Evolutionary conservation across 2,329 filamentous ascomycete species (phyloP), one percentile per base, ranked within the genome.

Genomic region (Fusarium lateritium): DNA sequence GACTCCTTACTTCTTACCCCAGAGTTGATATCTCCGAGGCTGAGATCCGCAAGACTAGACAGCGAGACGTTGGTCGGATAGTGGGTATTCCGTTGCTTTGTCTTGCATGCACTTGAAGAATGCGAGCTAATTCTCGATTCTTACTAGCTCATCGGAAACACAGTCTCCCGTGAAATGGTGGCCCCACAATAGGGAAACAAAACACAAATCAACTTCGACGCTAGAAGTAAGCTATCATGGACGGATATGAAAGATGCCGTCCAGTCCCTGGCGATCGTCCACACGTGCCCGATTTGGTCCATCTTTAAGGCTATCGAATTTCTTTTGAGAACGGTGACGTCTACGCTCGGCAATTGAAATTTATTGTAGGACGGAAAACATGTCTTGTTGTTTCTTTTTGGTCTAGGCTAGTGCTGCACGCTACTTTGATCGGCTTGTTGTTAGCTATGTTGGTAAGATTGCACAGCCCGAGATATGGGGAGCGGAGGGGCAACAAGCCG

Each of bases 231-330:
- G 31, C 63, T 64, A 65, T 64, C 19, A 6, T 9, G 3, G 7
- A 44, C 66, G 66, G 67, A 5, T 59, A 13, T n/a, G 5, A 24
- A n/a, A 53, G 42, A 24, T 67, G 9, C 67, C 67, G 66, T 49
- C 21, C n/a, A 50, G 52, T 61, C n/a, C 67, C 67, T 69, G 67
- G 26, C 42, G 62, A 69, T 67, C 66, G 11, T 14, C 17, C 10
- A n/a, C 40, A 47, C 55, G 51, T 42, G 22, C 56, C 43, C 22
- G 47, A 45, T 24, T 11, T 7, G 31, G 58, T 31, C 28, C 28
- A 31, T 11, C 28, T 5, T 10, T 26, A 31, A 19, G 36, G 14
- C 7, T 4, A 26, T 11, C 44, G 17, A 28, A 22, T 28, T 14
- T n/a, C n/a, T n/a, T 10, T 28, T 15, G 24, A 33, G 42, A 19